Conservation (phyloP, 2,329 filamentous ascomycete genomes). For the Coniochaeta ligniaria region DNA sequence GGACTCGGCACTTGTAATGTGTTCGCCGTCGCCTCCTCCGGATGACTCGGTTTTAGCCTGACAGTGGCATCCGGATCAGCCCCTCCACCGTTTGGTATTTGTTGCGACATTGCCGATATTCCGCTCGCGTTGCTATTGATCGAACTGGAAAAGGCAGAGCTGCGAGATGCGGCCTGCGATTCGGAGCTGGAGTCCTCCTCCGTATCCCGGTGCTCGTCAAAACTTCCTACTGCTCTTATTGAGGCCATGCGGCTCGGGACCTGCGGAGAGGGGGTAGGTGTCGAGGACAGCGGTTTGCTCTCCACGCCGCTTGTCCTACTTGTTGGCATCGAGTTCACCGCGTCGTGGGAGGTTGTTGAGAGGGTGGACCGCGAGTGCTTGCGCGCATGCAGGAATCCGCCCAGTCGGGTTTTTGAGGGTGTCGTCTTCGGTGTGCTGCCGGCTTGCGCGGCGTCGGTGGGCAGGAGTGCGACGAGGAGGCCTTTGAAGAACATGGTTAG, state of each 20-base stretch:
- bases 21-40: background rate
- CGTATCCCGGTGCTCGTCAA: slow-evolving; percentile 30
- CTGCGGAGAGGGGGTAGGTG: slow-evolving; percentile 9
- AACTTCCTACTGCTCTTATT: slow-evolving; percentile 50
- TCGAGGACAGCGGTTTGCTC: slow-evolving; percentile 14
- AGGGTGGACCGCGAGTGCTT: slow-evolving; percentile 18
- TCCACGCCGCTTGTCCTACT: slow-evolving; percentile 15
- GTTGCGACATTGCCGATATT: slow-evolving; percentile 29
- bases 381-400: slow-evolving; percentile 8
- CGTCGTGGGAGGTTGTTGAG: slow-evolving; percentile 26
- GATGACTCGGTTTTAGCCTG: slow-evolving; percentile 27
- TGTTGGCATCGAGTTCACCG: slow-evolving; percentile 21
- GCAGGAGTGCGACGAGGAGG: background rate
- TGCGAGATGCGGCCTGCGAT: slow-evolving; percentile 23
- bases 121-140: slow-evolving; percentile 46
- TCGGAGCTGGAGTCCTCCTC: slow-evolving; percentile 30
- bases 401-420: slow-evolving; percentile 6
- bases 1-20: background rate
- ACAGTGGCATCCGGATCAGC: slow-evolving; percentile 20
- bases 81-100: slow-evolving; percentile 12
- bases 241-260: slow-evolving; percentile 27
- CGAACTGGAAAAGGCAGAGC: slow-evolving; percentile 49
- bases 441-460: background rate
- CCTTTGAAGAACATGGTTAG: slow-evolving; percentile 7
- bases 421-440: slow-evolving; percentile 9